Percentiles rank a stretch among this genome's conserved stretches.
Evolutionary conservation across 306 rosid genomes (phyloP).

Genomic region (Prunus kanzakura): DNA sequence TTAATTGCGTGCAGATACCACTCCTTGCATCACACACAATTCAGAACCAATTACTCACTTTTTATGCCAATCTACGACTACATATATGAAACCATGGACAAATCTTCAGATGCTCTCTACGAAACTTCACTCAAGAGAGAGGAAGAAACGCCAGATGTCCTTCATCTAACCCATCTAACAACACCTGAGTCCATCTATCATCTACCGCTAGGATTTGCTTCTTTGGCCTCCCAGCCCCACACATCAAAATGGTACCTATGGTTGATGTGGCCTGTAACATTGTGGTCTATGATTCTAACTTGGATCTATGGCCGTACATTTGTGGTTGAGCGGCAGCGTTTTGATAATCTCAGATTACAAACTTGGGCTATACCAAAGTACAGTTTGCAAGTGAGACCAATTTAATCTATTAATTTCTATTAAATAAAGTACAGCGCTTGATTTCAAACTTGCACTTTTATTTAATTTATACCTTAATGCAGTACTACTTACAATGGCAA

Average conservation of each 20-base stretch:
- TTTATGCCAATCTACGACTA: slow-evolving; percentile 75
- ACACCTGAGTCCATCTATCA: slow-evolving; percentile 60
- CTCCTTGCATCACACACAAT: slow-evolving; percentile 68
- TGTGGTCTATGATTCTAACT: slow-evolving; percentile 21
- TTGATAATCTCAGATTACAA: slow-evolving; percentile 24
- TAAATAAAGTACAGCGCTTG: no score
- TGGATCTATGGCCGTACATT: slow-evolving; percentile 25
- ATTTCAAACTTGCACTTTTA: background rate
- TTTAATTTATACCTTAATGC: background rate
- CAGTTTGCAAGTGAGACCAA: slow-evolving; percentile 9
- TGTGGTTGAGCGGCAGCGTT: slow-evolving; percentile 31
- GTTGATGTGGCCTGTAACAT: slow-evolving; percentile 66
- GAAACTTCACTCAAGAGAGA: slow-evolving; percentile 26
- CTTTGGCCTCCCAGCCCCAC: slow-evolving; percentile 53
- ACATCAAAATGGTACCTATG: slow-evolving; percentile 47
- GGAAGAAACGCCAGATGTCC: slow-evolving; percentile 42
- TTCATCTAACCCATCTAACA: slow-evolving; percentile 54
- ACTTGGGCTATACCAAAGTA: slow-evolving; percentile 42
- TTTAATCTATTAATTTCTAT: background rate
- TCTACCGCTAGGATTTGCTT: slow-evolving; percentile 46
- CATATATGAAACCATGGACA: slow-evolving; percentile 54
- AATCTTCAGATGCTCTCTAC: slow-evolving; percentile 31
- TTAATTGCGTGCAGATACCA: slow-evolving; percentile 41
- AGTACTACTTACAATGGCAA: slow-evolving; percentile 29
- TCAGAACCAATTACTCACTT: slow-evolving; percentile 52